phyloP scores from a whole-genome alignment of 148 eudicot species.

The Chenopodium formosanum region DNA sequence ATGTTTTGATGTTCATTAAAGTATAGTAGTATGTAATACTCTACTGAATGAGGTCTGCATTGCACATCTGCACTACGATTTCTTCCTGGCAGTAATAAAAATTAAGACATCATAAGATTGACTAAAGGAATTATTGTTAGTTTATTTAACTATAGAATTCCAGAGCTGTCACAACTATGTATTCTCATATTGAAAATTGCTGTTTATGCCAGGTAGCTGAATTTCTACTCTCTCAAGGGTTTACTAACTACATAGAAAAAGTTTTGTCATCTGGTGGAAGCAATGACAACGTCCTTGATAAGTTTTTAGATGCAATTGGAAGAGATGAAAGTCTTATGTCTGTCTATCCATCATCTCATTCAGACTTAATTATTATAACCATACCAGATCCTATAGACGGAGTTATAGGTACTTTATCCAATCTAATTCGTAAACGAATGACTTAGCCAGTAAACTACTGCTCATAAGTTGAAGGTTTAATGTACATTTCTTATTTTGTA shows the following conservation, averaged over 20 bases:
- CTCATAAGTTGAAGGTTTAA: not conserved
- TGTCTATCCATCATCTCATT: conserved; percentile 46
- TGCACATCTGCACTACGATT: not conserved
- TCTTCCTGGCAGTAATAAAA: too few relatives aligned
- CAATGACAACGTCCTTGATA: conserved; percentile 73
- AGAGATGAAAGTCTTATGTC: conserved; percentile 75
- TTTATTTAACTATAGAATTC: not conserved
- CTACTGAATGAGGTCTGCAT: not conserved
- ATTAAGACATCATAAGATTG: not conserved
- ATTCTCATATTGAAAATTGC: conserved; percentile 11
- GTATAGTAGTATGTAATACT: not conserved
- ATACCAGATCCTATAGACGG: conserved; percentile 65
- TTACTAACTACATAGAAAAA: conserved; percentile 81
- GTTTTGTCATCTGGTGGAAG: conserved; percentile 64
- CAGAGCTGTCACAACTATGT: not conserved
- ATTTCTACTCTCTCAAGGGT: conserved; percentile 81
- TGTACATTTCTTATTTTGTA: conserved; percentile 8
- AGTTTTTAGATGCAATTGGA: conserved; percentile 79
- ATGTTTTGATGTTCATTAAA: not conserved
- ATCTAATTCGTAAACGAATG: not conserved
- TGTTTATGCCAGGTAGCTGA: conserved; percentile 57
- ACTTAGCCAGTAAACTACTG: not conserved
- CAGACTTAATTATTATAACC: conserved; percentile 66
- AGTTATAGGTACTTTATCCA: conserved; percentile 48
- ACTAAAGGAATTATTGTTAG: not conserved